Conservation (phyloP, 148 eudicot genomes). For the Agrostemma githago region DNA sequence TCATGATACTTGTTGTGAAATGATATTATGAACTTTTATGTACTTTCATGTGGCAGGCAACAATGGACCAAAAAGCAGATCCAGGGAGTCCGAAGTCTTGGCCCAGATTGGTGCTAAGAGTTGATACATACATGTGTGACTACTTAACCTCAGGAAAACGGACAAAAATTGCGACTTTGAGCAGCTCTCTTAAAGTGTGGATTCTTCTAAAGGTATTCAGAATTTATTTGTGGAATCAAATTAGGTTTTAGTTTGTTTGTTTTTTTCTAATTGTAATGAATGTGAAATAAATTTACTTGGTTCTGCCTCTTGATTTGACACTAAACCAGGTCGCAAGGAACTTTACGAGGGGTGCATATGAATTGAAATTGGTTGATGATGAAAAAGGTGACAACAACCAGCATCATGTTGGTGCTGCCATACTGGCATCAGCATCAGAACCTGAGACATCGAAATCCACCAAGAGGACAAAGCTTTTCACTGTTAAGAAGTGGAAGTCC, state of each 20-base stretch:
- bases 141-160: constrained; percentile 76
- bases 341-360: constrained; percentile 67
- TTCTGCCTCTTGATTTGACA: background rate
- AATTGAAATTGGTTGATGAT: constrained; percentile 53
- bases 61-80: constrained; percentile 56
- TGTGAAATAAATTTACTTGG: background rate
- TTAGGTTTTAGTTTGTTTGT: background rate
- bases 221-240: background rate
- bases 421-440: constrained; percentile 36
- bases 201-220: constrained; percentile 69
- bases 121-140: constrained; percentile 71
- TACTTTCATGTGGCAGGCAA: constrained; percentile 45
- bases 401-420: constrained; percentile 33
- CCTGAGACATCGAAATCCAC: constrained; percentile 29
- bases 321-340: constrained; percentile 62
- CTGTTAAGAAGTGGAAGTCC: constrained; percentile 65
- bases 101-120: constrained; percentile 76
- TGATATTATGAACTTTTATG: constrained; percentile 10
- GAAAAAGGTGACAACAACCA: constrained; percentile 34
- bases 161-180: constrained; percentile 69
- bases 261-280: background rate
- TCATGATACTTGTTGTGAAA: background rate
- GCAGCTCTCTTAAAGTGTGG: constrained; percentile 95
- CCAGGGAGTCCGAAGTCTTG: constrained; percentile 74
- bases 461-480: constrained; percentile 54